Evolutionary conservation across 1,284 basidiomycete genomes (phyloP).

Genomic region (Tilletiaria anomala): DNA sequence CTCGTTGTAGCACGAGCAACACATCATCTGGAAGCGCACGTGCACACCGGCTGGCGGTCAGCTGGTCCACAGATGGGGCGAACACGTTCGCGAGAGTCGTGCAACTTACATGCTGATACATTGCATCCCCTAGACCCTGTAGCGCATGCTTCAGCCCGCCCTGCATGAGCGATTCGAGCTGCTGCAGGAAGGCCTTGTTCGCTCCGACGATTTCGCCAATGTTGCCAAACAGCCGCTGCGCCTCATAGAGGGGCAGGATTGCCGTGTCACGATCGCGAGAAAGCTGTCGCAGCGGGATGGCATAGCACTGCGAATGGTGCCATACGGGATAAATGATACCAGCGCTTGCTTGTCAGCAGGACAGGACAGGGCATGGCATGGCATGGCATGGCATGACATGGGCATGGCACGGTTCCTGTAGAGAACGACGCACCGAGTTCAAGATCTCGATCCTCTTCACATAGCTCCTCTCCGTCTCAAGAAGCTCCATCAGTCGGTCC

Average conservation of each 20-base stretch:
- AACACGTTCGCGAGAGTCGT: background rate
- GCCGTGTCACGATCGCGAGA: constrained; percentile 67
- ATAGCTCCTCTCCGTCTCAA: constrained; percentile 36
- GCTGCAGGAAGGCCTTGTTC: constrained; percentile 68
- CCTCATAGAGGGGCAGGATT: constrained; percentile 75
- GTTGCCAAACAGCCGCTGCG: constrained; percentile 83
- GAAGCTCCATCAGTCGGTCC: constrained; percentile 23
- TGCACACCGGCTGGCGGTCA: background rate
- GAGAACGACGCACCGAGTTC: constrained; percentile 5
- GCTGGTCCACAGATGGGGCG: background rate
- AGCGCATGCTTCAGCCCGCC: constrained; percentile 47
- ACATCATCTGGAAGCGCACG: constrained; percentile 18
- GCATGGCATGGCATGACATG: too few relatives aligned
- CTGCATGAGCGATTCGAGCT: constrained; percentile 52
- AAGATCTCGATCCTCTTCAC: constrained; percentile 30
- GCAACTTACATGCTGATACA: constrained; percentile 52
- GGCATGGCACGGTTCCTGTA: background rate
- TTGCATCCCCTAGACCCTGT: constrained; percentile 64
- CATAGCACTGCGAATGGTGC: constrained; percentile 46
- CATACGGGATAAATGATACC: background rate
- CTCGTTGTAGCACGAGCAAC: constrained; percentile 73
- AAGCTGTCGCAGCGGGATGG: constrained; percentile 73
- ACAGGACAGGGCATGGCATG: too few relatives aligned
- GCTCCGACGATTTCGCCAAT: constrained; percentile 74
- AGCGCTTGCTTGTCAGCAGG: background rate